Percentiles rank a stretch among this genome's conserved stretches.
phyloP scores from a whole-genome alignment of 2,329 filamentous ascomycete species.

The Venturia oleaginea region DNA sequence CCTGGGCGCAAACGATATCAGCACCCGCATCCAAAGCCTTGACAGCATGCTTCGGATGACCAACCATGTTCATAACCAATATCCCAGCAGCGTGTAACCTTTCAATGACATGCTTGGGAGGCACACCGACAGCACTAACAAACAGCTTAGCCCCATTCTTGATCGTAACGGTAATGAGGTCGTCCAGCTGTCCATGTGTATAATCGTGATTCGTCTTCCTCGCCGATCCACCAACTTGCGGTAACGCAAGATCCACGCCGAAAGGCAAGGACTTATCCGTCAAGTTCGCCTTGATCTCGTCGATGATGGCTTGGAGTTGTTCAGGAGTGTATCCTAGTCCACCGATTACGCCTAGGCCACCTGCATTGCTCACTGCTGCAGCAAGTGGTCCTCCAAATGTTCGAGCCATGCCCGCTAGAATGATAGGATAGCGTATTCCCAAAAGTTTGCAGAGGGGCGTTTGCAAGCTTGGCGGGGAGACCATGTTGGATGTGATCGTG shows the following conservation, averaged over 20 bases:
- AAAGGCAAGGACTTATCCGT: slow-evolving; percentile 63
- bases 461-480: slow-evolving; percentile 43
- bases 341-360: slow-evolving; percentile 62
- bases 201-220: slow-evolving; percentile 95
- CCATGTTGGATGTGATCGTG: slow-evolving; percentile 5
- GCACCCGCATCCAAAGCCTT: slow-evolving; percentile 82
- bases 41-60: slow-evolving; percentile 79
- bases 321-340: slow-evolving; percentile 62
- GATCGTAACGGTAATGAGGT: slow-evolving; percentile 79
- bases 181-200: slow-evolving; percentile 78
- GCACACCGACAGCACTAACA: slow-evolving; percentile 80
- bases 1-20: slow-evolving; percentile 86
- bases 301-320: slow-evolving; percentile 71
- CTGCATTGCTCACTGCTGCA: slow-evolving; percentile 80
- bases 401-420: slow-evolving; percentile 90
- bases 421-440: slow-evolving; percentile 76
- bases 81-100: slow-evolving; percentile 71
- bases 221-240: slow-evolving; percentile 75
- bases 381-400: slow-evolving; percentile 70
- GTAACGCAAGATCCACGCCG: slow-evolving; percentile 83
- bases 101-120: slow-evolving; percentile 63
- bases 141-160: slow-evolving; percentile 77
- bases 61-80: slow-evolving; percentile 95
- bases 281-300: slow-evolving; percentile 74
- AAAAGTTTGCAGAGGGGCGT: slow-evolving; percentile 74